Conservation (phyloP, 331 rosid genomes). For the Saraca asoca region DNA sequence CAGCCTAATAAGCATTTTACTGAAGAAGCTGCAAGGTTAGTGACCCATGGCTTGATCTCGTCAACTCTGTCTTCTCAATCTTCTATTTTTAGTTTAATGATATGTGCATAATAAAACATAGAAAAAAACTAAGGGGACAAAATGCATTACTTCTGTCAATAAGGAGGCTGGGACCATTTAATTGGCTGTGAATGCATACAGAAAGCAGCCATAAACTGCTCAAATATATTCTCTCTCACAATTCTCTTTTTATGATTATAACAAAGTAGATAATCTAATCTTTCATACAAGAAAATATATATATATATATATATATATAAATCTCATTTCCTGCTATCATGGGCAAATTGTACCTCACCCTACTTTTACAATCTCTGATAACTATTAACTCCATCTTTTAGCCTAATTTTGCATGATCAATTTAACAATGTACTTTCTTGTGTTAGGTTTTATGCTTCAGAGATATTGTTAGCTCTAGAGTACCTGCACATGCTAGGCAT, state of each 20-base stretch:
- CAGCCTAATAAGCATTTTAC: constrained; percentile 78
- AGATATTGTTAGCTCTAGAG: constrained; percentile 77
- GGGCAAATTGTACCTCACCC: not conserved
- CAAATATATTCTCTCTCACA: too few relatives aligned
- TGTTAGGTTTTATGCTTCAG: constrained; percentile 75
- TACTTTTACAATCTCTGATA: constrained; percentile 1
- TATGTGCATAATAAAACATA: too few relatives aligned
- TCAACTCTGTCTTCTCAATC: not conserved
- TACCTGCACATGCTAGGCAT: constrained; percentile 93
- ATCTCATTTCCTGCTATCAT: not conserved
- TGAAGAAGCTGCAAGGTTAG: constrained; percentile 87
- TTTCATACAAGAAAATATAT: too few relatives aligned
- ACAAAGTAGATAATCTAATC: not conserved
- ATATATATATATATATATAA: too few relatives aligned
- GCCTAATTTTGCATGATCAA: not conserved
- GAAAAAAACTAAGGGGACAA: too few relatives aligned
- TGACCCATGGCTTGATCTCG: constrained; percentile 16
- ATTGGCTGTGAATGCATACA: too few relatives aligned
- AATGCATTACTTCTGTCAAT: too few relatives aligned
- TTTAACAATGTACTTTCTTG: constrained; percentile 27
- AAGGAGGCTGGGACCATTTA: too few relatives aligned
- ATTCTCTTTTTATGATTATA: too few relatives aligned
- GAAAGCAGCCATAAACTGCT: too few relatives aligned
- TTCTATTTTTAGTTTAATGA: not conserved
- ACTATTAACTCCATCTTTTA: constrained; percentile 2